These are phyloP conservation scores for Phytophthora aleatoria DNA, from an alignment of 352 stramenopile species.

Conservation along the genomic window DNA sequence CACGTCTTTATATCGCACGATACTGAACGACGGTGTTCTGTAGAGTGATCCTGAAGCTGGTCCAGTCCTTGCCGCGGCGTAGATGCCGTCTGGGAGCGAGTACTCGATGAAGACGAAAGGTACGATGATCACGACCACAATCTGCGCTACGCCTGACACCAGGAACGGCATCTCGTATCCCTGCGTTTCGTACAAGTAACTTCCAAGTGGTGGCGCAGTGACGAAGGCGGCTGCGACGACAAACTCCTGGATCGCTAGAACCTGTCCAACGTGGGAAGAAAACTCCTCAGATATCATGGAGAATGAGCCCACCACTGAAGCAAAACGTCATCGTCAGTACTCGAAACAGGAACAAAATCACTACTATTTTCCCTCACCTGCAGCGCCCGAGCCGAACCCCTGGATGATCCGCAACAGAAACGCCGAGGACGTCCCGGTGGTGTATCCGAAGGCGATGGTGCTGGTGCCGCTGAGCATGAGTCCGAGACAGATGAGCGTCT, in stretches of 20 bases:
- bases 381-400: conserved; percentile 59
- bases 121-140: conserved; percentile 64
- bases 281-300: conserved; percentile 77
- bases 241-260: conserved; percentile 70
- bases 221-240: conserved; percentile 72
- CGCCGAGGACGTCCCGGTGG: conserved; percentile 35
- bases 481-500: conserved; percentile 73
- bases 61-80: conserved; percentile 24
- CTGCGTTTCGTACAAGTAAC: conserved; percentile 55
- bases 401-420: conserved; percentile 65
- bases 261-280: conserved; percentile 48
- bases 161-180: conserved; percentile 70
- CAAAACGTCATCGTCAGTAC: not conserved
- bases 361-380: conserved; percentile 25
- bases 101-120: conserved; percentile 83
- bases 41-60: conserved; percentile 22
- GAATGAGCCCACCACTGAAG: conserved; percentile 63
- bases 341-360: not conserved
- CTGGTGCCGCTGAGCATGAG: conserved; percentile 65
- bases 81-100: conserved; percentile 65
- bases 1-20: conserved; percentile 52
- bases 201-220: conserved; percentile 60
- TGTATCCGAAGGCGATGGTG: conserved; percentile 75
- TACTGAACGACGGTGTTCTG: conserved; percentile 35
- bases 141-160: conserved; percentile 56